Evolutionary conservation across 176 grass and related monocot species (phyloP).

Genomic region (Dactylis glomerata): DNA sequence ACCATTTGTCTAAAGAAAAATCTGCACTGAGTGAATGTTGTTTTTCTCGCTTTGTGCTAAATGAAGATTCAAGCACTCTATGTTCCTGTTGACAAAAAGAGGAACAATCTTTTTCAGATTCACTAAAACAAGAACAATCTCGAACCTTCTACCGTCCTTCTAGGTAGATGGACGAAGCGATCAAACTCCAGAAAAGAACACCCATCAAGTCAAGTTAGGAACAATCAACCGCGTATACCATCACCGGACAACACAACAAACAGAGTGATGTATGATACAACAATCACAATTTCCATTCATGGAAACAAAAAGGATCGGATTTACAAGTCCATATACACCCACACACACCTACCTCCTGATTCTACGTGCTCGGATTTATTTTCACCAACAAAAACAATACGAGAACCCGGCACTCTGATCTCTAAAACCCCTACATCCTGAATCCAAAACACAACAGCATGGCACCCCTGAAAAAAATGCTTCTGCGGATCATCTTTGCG

Average conservation of each 20-base stretch:
- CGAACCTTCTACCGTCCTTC: neutral
- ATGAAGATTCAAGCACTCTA: neutral
- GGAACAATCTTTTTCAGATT: neutral
- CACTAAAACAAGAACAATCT: neutral
- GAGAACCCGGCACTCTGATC: neutral
- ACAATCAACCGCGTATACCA: neutral
- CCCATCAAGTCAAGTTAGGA: neutral
- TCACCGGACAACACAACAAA: neutral
- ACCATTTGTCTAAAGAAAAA: no score
- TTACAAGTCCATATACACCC: neutral
- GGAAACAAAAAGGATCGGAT: constrained; percentile 14
- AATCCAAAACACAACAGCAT: neutral
- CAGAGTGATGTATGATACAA: neutral
- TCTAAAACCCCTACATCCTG: neutral
- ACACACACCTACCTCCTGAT: neutral
- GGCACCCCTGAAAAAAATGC: neutral
- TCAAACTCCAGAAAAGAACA: neutral
- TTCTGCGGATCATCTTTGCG: neutral
- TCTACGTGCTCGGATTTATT: constrained; percentile 18
- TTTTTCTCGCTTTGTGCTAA: neutral
- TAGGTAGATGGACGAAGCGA: neutral
- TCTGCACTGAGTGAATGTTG: neutral
- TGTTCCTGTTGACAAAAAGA: neutral
- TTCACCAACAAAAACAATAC: neutral
- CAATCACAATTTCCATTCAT: neutral